Evolutionary conservation across 2,329 filamentous ascomycete species (phyloP), one percentile per base, ranked within the genome.

Genomic region (Neonectria coccinea): DNA sequence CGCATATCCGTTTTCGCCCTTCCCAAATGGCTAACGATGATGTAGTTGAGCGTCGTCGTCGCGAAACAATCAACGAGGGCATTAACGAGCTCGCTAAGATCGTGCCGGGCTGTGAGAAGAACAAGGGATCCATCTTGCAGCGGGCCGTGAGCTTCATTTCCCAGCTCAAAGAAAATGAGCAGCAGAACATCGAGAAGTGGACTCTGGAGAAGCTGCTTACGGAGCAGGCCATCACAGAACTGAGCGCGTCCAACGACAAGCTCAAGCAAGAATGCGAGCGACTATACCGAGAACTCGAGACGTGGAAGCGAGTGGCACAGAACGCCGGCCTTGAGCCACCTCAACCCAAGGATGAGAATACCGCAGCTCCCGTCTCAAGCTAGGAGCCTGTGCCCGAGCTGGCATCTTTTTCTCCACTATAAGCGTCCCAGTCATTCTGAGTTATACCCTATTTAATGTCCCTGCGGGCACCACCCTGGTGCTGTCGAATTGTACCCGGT

Each of bases 81-180:
- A 99, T 99, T 73, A 98, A 97, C 76, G 96, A 98, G 79, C 88
- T 99, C 31, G 93, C 95, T 71, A 98, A 97, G 82, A 97, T 99
- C 70, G 96, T 99, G 0, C 96, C 96, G 0, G 94, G 94, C 14
- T 97, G 95, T 75, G 96, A 99, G 81, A 99, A 98, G 85, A 98
- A 99, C 84, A 99, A 99, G 81, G 96, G 96, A 1, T 97, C 94
- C 2, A 98, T 99, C 69, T 84, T 99, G 41, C 92, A 97, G 77
- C 92, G 95, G 36, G 94, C 96, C 0, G 95, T 97, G 10, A 90
- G 93, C 68, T 98, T 97, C 82, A 98, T 99, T 77, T 92, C 90
- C 11, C 94, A 97, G 76, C 87, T 99, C 42, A 97, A 96, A 78
- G 94, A 97, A 78, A 97, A 97, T 72, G 95, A 97, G 78, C 89